Percentiles rank a stretch among this genome's conserved stretches.
Conservation (phyloP, 768 basidiomycete species). For the Hebeloma cylindrosporum region DNA sequence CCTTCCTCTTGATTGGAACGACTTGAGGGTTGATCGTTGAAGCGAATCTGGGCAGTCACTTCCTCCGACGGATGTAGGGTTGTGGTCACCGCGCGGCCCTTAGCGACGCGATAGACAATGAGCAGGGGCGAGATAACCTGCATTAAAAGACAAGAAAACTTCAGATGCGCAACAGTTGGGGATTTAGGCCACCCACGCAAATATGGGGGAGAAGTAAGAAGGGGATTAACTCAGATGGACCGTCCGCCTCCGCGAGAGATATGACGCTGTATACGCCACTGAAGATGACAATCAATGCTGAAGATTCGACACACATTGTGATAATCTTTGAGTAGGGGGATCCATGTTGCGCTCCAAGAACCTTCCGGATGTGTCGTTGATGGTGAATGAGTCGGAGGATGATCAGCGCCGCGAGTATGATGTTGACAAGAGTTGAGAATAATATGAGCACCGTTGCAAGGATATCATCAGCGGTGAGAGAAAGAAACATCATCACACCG, state of each 20-base stretch:
- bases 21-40: too few relatives aligned
- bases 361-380: not conserved
- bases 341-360: constrained; percentile 2
- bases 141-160: not conserved
- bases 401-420: constrained; percentile 7
- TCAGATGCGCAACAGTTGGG: not conserved
- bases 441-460: constrained; percentile 4
- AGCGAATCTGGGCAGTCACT: too few relatives aligned
- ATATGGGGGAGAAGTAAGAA: constrained; percentile 5
- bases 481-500: constrained; percentile 2
- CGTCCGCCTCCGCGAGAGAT: constrained; percentile 1
- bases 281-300: constrained; percentile 7
- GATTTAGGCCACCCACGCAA: not conserved
- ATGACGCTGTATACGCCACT: constrained; percentile 2
- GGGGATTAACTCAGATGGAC: constrained; percentile 3
- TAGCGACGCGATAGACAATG: constrained; percentile 6
- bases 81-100: not conserved
- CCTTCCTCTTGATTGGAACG: too few relatives aligned
- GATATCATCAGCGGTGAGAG: constrained; percentile 3
- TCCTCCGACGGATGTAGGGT: too few relatives aligned
- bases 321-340: constrained; percentile 7
- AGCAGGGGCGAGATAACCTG: constrained; percentile 9
- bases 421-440: constrained; percentile 4
- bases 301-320: constrained; percentile 16
- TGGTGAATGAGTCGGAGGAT: constrained; percentile 7